A percentile compares a stretch with the other conserved stretches of the same genome.
Evolutionary conservation across 371 early-diverging fungal species (phyloP).

Genomic region (Rozella allomycis): DNA sequence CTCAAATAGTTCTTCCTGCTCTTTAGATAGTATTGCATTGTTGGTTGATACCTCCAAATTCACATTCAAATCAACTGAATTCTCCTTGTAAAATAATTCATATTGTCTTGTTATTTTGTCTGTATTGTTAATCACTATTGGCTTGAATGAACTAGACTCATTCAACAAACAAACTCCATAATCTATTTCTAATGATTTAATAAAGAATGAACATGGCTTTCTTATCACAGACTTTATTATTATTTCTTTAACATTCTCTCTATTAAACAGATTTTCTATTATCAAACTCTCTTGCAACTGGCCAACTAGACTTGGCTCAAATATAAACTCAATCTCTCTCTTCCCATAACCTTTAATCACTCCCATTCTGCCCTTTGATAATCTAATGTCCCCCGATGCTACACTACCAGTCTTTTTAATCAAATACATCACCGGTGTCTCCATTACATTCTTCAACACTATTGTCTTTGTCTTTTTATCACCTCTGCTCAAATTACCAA

Average conservation of each 20-base stretch:
- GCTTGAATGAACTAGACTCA: too few relatives aligned
- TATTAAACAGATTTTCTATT: slow-evolving; percentile 74
- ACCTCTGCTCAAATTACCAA: slow-evolving; percentile 70
- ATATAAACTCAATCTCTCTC: slow-evolving; percentile 74
- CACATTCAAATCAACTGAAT: slow-evolving; percentile 39
- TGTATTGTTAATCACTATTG: too few relatives aligned
- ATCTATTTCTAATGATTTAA: slow-evolving; percentile 44
- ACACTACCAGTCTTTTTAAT: slow-evolving; percentile 88
- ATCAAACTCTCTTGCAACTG: slow-evolving; percentile 61
- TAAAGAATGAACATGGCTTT: slow-evolving; percentile 65
- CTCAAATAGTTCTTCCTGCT: slow-evolving; percentile 83
- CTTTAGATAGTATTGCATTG: slow-evolving; percentile 36
- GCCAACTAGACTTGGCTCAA: slow-evolving; percentile 72
- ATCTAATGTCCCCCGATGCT: slow-evolving; percentile 68
- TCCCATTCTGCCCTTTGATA: slow-evolving; percentile 56
- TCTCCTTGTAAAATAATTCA: not conserved
- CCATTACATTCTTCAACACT: slow-evolving; percentile 70
- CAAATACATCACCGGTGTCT: slow-evolving; percentile 65
- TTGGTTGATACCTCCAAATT: slow-evolving; percentile 39
- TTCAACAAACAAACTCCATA: slow-evolving; percentile 47
- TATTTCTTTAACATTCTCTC: slow-evolving; percentile 50
- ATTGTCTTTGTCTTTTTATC: slow-evolving; percentile 70
- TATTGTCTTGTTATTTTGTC: too few relatives aligned
- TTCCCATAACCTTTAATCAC: slow-evolving; percentile 75
- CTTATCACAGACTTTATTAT: slow-evolving; percentile 73